phyloP scores from a whole-genome alignment of 768 basidiomycete genomes.

The Macrolepiota albuminosa region DNA sequence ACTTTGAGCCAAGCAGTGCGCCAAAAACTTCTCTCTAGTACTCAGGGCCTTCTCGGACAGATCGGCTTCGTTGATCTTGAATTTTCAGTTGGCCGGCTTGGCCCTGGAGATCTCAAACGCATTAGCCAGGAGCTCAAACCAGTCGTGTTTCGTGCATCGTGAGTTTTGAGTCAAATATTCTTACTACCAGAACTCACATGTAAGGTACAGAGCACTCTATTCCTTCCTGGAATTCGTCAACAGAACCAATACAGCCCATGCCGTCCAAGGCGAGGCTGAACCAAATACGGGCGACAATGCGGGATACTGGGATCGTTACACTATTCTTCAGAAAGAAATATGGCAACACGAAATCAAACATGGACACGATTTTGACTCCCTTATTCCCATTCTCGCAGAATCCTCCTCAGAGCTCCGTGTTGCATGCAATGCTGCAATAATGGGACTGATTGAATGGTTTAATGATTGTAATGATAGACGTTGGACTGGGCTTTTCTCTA shows the following conservation, averaged over 20 bases:
- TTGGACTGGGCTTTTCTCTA: constrained; percentile 27
- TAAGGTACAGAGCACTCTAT: constrained; percentile 26
- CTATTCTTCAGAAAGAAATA: constrained; percentile 23
- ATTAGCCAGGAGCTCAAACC: constrained; percentile 34
- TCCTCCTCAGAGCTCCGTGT: constrained; percentile 30
- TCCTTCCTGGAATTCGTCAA: constrained; percentile 35
- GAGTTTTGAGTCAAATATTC: constrained; percentile 3
- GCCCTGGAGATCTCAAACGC: constrained; percentile 35
- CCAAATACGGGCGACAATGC: constrained; percentile 9
- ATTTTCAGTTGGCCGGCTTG: constrained; percentile 36
- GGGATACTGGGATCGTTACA: constrained; percentile 23
- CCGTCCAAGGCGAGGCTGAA: constrained; percentile 12
- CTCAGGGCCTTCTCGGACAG: constrained; percentile 29
- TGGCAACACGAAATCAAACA: constrained; percentile 30
- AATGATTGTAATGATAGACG: constrained; percentile 30
- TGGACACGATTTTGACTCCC: constrained; percentile 36
- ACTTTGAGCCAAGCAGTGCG: constrained; percentile 22
- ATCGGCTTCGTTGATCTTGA: constrained; percentile 37
- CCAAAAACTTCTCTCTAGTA: constrained; percentile 24
- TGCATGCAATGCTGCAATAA: constrained; percentile 24
- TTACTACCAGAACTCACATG: neutral
- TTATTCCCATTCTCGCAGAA: constrained; percentile 35
- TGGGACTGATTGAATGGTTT: constrained; percentile 28
- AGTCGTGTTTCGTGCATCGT: constrained; percentile 34
- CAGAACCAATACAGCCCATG: constrained; percentile 23